Conservation (phyloP, 176 grass and related monocot species). For the Poa pratensis region DNA sequence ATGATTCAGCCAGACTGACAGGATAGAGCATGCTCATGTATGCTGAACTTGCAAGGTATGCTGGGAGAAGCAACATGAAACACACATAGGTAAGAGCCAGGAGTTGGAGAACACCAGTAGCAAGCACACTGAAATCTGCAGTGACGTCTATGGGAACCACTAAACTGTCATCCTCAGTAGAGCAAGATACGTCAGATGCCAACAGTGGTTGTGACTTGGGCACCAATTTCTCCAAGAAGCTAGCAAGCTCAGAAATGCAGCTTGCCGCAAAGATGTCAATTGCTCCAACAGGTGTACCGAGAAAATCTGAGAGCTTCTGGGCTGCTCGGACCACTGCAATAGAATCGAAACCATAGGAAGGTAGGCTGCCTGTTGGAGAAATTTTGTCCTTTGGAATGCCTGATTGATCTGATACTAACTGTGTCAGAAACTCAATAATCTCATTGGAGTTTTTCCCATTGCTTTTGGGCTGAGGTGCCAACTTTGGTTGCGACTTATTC, state of each 20-base stretch:
- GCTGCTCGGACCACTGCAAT: slow-evolving; percentile 71
- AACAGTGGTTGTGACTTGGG: slow-evolving; percentile 50
- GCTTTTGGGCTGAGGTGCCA: slow-evolving; percentile 28
- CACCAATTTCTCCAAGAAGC: slow-evolving; percentile 60
- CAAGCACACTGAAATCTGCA: slow-evolving; percentile 45
- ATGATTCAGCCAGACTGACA: slow-evolving; percentile 36
- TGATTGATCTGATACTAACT: slow-evolving; percentile 73
- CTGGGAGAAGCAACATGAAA: slow-evolving; percentile 67
- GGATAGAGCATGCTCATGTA: slow-evolving; percentile 49
- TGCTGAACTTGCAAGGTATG: slow-evolving; percentile 53
- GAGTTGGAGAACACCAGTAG: slow-evolving; percentile 53
- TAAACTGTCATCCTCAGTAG: slow-evolving; percentile 40
- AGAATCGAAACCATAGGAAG: slow-evolving; percentile 81
- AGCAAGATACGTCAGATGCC: slow-evolving; percentile 28
- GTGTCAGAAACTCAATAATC: slow-evolving; percentile 59
- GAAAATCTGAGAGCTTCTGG: slow-evolving; percentile 78
- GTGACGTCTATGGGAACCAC: slow-evolving; percentile 20
- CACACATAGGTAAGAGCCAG: slow-evolving; percentile 62
- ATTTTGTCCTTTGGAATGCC: slow-evolving; percentile 66
- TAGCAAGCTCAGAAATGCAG: slow-evolving; percentile 65
- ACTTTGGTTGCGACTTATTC: slow-evolving; percentile 49
- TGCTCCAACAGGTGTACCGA: slow-evolving; percentile 73
- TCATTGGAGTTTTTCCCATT: slow-evolving; percentile 52
- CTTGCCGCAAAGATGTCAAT: slow-evolving; percentile 78
- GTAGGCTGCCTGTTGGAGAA: slow-evolving; percentile 55